Evolutionary conservation across 306 rosid genomes (phyloP).

Genomic region (Trifolium fragiferum): DNA sequence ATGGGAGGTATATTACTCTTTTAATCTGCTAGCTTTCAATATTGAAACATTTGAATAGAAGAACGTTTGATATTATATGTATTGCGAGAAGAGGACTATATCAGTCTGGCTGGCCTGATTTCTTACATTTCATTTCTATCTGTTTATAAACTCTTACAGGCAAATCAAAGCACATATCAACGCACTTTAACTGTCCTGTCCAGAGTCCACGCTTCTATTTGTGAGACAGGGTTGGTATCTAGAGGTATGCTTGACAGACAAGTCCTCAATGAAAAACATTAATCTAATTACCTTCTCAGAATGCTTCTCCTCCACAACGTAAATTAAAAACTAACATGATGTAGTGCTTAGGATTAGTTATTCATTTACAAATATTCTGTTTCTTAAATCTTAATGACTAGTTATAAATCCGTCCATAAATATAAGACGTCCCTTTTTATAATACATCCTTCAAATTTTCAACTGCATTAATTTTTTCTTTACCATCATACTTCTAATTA

Average conservation of each 20-base stretch:
- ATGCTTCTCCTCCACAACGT: not conserved
- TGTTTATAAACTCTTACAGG: constrained; percentile 55
- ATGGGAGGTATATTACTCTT: constrained; percentile 74
- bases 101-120: not conserved
- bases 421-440: not conserved
- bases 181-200: constrained; percentile 70
- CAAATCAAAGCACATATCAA: constrained; percentile 72
- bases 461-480: not conserved
- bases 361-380: constrained; percentile 11
- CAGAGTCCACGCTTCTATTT: constrained; percentile 62
- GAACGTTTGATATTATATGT: not conserved
- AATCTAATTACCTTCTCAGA: constrained; percentile 7
- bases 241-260: constrained; percentile 54
- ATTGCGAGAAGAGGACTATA: constrained; percentile 1
- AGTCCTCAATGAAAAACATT: not conserved
- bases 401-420: not conserved
- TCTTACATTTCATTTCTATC: constrained; percentile 31
- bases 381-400: constrained; percentile 8
- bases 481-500: not conserved
- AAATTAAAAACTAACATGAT: not conserved
- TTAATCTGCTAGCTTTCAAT: constrained; percentile 23
- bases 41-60: constrained; percentile 2
- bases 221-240: constrained; percentile 59
- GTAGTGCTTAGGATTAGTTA: constrained; percentile 5
- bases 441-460: not conserved